These are phyloP conservation scores for Syncephalis plumigaleata DNA, from an alignment of 371 early-diverging fungal species.

Conservation along the genomic window DNA sequence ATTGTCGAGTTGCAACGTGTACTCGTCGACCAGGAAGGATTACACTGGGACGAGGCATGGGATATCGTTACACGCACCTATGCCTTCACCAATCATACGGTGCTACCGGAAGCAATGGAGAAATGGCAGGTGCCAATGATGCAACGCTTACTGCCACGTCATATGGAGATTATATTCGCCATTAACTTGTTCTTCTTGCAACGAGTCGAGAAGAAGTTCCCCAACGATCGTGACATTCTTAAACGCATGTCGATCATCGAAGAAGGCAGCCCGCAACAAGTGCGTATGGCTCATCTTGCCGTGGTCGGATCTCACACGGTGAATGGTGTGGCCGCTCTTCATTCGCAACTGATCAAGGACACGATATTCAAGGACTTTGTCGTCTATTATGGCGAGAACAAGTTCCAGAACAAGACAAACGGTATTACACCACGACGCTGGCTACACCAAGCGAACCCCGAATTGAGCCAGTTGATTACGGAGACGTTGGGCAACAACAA, in stretches of 20 bases:
- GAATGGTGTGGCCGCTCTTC: slow-evolving; percentile 85
- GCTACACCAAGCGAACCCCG: slow-evolving; percentile 86
- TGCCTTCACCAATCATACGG: slow-evolving; percentile 92
- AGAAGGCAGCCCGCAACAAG: slow-evolving; percentile 67
- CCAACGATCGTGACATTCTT: slow-evolving; percentile 72
- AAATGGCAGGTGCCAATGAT: slow-evolving; percentile 85
- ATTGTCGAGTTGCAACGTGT: slow-evolving; percentile 78
- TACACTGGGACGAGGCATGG: slow-evolving; percentile 88
- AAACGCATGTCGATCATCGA: slow-evolving; percentile 80
- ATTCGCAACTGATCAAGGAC: slow-evolving; percentile 70
- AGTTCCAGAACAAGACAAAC: slow-evolving; percentile 85
- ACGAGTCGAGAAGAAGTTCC: slow-evolving; percentile 59
- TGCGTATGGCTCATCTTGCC: slow-evolving; percentile 40
- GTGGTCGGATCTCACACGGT: slow-evolving; percentile 67
- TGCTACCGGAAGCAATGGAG: slow-evolving; percentile 89
- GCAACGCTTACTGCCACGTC: slow-evolving; percentile 70
- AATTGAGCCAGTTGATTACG: slow-evolving; percentile 56
- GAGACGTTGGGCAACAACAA: slow-evolving; percentile 42
- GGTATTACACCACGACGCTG: slow-evolving; percentile 86
- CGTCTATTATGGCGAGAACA: slow-evolving; percentile 55
- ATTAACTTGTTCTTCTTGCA: slow-evolving; percentile 91
- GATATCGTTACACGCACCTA: slow-evolving; percentile 69
- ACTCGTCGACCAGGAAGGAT: slow-evolving; percentile 68
- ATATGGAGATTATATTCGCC: slow-evolving; percentile 88
- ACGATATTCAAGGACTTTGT: slow-evolving; percentile 76